Evolutionary conservation across 257 asterid genomes (phyloP), one percentile per base, ranked within the genome.

Genomic region (Lycium barbarum): DNA sequence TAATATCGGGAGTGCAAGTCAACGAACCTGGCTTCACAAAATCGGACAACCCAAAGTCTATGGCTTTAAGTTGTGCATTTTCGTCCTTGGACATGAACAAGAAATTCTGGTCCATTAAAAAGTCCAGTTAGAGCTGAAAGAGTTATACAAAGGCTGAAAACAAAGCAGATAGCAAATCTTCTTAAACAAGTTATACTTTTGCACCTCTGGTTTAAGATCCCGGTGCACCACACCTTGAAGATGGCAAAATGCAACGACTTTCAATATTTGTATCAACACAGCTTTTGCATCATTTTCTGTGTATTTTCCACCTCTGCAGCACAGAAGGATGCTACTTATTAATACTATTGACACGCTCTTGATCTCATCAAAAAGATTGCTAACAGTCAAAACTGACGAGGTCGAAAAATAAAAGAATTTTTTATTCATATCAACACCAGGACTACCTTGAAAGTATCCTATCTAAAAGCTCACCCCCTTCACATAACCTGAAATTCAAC

Each of bases 201-300:
- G 78, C 84, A 93, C 97, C 97, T 93, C 97, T 0, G 97, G 95
- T 84, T 93, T 92, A 80, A 93, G 89, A 87, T 93, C 97, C 38
- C 97, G 91, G 81, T 93, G 97, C 85, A 93, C 97, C 53, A 93
- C 94, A 63, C 97, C 97, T 90, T 93, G 97, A 79, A 92, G 95
- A 90, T 93, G 97, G 78, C 91, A 92, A 85, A 90, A 91, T 9
- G 94, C 90, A 72, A 83, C 88, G 9, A 91, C 93, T 45, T 89
- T 92, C 67, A 93, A 83, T 83, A 93, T 89, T 84, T 93, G 95
- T 59, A 88, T 86, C 90, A 93, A 90, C 79, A 93, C 91, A 18
- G 82, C 59, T 83, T 91, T 93, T 0, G 97, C 95, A 72, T 93
- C 95, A 79, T 93, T 93, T 87, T 93, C 95, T 0, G 92, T 79